Evolutionary conservation across 2,329 filamentous ascomycete species (phyloP).

Genomic region (Geosmithia putterillii): DNA sequence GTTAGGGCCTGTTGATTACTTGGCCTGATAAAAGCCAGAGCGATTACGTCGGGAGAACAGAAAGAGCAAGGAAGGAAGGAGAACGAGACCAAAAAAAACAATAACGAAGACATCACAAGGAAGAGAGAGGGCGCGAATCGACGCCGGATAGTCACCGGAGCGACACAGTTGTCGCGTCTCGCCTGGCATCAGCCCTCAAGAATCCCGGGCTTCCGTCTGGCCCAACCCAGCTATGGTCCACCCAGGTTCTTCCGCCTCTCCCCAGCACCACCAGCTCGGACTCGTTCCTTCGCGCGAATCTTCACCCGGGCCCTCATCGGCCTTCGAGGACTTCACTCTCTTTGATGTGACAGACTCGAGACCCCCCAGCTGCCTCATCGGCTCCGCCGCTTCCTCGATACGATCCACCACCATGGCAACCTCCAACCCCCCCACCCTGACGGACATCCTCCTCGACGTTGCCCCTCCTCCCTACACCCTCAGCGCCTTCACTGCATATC

Average conservation of each 20-base stretch:
- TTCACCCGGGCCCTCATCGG: constrained; percentile 30
- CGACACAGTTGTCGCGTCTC: background rate
- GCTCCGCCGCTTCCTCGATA: constrained; percentile 25
- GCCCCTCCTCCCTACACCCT: constrained; percentile 84
- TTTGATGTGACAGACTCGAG: constrained; percentile 26
- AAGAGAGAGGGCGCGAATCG: background rate
- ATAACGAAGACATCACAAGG: background rate
- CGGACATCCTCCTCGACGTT: constrained; percentile 78
- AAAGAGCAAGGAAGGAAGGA: background rate
- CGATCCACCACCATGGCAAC: constrained; percentile 14
- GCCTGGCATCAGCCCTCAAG: background rate
- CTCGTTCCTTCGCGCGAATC: constrained; percentile 18
- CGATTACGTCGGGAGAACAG: background rate
- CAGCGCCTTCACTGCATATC: constrained; percentile 87
- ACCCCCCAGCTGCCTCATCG: constrained; percentile 33
- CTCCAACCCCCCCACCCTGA: constrained; percentile 50
- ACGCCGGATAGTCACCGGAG: too few relatives aligned
- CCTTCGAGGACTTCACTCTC: constrained; percentile 34
- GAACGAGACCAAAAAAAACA: background rate
- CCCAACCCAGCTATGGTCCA: background rate
- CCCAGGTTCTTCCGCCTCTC: background rate
- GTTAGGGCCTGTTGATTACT: background rate
- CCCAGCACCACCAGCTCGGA: constrained; percentile 4
- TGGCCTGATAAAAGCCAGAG: background rate
- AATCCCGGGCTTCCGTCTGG: background rate